Percentiles rank a stretch among this genome's conserved stretches.
phyloP scores from a whole-genome alignment of 2,329 filamentous ascomycete genomes.

The Pseudocercospora musae region DNA sequence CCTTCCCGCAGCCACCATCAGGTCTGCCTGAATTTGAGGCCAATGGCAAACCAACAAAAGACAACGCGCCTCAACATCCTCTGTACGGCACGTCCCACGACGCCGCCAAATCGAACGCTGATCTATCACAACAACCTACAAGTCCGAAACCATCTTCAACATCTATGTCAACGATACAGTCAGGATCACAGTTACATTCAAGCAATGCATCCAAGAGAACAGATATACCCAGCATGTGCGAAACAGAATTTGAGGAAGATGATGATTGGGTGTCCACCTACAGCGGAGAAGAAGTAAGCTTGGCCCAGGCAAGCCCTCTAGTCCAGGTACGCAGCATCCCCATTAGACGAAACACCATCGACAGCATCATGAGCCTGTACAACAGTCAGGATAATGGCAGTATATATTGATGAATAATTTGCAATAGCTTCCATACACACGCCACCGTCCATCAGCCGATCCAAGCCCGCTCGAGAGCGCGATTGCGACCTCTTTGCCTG shows the following conservation, averaged over 20 bases:
- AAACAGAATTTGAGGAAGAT: constrained; percentile 25
- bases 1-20: constrained; percentile 10
- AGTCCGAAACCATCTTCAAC: constrained; percentile 14
- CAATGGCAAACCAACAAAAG: not conserved
- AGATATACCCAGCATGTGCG: constrained; percentile 24
- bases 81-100: constrained; percentile 14
- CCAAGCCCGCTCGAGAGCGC: constrained; percentile 23
- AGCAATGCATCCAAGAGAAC: constrained; percentile 12
- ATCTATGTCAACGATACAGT: constrained; percentile 10
- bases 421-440: constrained; percentile 1
- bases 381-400: constrained; percentile 10
- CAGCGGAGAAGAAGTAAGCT: constrained; percentile 27
- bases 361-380: constrained; percentile 30
- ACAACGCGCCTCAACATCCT: constrained; percentile 13
- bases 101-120: constrained; percentile 15
- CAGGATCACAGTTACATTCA: constrained; percentile 9
- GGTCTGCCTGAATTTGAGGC: constrained; percentile 20
- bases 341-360: constrained; percentile 24
- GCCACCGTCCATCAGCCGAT: constrained; percentile 4
- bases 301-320: constrained; percentile 25
- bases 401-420: constrained; percentile 16
- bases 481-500: constrained; percentile 26
- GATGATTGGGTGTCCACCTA: constrained; percentile 27
- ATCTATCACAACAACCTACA: constrained; percentile 10
- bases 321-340: constrained; percentile 30